Evolutionary conservation across 2,329 filamentous ascomycete genomes (phyloP).

Genomic region (Chrysoporthe puriensis): DNA sequence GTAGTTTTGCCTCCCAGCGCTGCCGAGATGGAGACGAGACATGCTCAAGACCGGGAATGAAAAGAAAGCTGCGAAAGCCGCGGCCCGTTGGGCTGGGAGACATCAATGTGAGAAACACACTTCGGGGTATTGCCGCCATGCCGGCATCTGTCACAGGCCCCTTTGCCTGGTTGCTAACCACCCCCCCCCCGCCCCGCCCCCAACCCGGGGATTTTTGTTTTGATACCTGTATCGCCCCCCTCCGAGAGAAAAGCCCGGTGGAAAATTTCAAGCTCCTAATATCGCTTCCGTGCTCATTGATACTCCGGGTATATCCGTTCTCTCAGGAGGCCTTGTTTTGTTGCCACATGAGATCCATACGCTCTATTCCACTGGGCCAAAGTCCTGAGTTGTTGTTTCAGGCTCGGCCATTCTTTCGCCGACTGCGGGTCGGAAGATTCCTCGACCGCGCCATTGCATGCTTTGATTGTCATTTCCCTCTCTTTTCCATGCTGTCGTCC

Average conservation of each 20-base stretch:
- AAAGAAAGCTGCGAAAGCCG: too few relatives aligned
- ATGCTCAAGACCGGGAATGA: too few relatives aligned
- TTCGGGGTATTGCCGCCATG: too few relatives aligned
- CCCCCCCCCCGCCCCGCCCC: too few relatives aligned
- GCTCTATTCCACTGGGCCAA: background rate
- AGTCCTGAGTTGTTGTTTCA: background rate
- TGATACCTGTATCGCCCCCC: background rate
- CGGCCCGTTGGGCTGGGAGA: too few relatives aligned
- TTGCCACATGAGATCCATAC: background rate
- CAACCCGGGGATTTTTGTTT: background rate
- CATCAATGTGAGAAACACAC: too few relatives aligned
- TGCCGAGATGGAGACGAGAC: too few relatives aligned
- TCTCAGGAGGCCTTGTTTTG: background rate
- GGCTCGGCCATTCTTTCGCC: background rate
- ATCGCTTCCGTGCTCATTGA: background rate
- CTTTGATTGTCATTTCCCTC: constrained; percentile 16
- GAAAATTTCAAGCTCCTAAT: background rate
- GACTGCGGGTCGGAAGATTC: background rate
- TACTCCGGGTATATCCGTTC: background rate
- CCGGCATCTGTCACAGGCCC: too few relatives aligned
- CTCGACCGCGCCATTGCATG: background rate
- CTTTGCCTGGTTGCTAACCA: too few relatives aligned
- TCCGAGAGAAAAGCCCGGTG: background rate
- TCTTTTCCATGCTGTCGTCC: constrained; percentile 11
- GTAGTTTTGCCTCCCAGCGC: too few relatives aligned